Conservation (phyloP, 176 grass and related monocot species). For the Oryza australiensis region DNA sequence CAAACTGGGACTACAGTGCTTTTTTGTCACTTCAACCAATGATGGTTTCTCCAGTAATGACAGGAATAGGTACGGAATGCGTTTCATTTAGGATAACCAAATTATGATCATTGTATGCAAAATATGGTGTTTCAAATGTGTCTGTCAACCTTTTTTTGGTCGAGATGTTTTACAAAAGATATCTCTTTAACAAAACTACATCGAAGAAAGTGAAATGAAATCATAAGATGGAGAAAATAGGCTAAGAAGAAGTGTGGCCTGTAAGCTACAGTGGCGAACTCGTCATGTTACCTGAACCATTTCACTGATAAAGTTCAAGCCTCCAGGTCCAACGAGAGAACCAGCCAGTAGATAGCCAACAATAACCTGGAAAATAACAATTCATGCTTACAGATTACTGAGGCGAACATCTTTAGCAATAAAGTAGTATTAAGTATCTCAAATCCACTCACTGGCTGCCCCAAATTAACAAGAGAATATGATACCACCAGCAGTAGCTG, state of each 20-base stretch:
- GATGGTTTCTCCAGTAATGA: too few relatives aligned
- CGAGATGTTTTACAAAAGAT: neutral
- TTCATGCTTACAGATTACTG: conserved; percentile 24
- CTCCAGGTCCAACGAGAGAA: conserved; percentile 92
- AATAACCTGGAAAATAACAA: conserved; percentile 69
- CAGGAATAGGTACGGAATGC: neutral
- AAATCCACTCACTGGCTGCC: conserved; percentile 76
- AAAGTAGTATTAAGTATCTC: conserved; percentile 23
- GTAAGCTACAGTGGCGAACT: neutral
- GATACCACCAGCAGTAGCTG: conserved; percentile 89
- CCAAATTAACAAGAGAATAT: conserved; percentile 84
- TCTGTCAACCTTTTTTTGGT: conserved; percentile 16
- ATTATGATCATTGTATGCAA: neutral
- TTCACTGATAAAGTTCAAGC: conserved; percentile 87
- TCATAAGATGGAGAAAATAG: neutral
- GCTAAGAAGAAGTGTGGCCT: neutral
- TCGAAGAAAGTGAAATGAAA: neutral
- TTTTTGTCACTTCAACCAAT: too few relatives aligned
- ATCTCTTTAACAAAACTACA: neutral
- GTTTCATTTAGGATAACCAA: conserved; percentile 11
- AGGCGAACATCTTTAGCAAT: conserved; percentile 4
- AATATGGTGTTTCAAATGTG: conserved; percentile 30
- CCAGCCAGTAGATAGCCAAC: conserved; percentile 99
- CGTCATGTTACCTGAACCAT: conserved; percentile 86
- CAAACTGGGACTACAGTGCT: too few relatives aligned